phyloP scores from a whole-genome alignment of 73 alveolate genomes.

The Paramecium primaurelia region DNA sequence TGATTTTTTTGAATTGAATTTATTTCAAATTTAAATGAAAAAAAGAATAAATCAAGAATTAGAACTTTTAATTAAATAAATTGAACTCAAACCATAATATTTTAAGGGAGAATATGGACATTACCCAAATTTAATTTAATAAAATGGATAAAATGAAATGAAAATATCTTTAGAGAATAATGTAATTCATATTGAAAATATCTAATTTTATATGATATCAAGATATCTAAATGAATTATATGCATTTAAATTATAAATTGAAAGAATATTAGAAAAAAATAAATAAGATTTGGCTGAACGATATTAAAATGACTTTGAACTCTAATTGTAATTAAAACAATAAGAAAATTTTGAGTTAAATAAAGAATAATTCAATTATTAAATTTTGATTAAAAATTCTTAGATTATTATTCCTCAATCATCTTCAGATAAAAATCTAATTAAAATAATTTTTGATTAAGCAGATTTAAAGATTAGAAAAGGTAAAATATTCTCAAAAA shows the following conservation, averaged over 20 bases:
- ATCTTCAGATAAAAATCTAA: neutral
- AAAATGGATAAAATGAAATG: neutral
- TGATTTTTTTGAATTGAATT: neutral
- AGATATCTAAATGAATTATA: conserved; percentile 10
- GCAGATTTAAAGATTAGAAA: neutral
- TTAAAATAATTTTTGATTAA: neutral
- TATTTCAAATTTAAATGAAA: neutral
- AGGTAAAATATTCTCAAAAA: neutral
- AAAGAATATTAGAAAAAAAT: neutral
- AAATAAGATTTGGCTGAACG: neutral
- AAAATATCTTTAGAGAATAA: neutral
- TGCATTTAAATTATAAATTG: conserved; percentile 11
- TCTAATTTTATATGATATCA: neutral
- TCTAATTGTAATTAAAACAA: neutral
- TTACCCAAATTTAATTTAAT: neutral
- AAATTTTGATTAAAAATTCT: neutral
- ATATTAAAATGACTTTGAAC: neutral
- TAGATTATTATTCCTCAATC: neutral
- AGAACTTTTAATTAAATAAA: neutral
- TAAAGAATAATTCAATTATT: neutral
- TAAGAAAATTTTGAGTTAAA: neutral
- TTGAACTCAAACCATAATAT: neutral
- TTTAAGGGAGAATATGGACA: neutral
- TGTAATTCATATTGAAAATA: neutral
- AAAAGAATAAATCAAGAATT: neutral